A percentile compares a stretch with the other conserved stretches of the same genome.
Evolutionary conservation across 768 basidiomycete genomes (phyloP).

Genomic region (Kwoniella newhampshirensis): DNA sequence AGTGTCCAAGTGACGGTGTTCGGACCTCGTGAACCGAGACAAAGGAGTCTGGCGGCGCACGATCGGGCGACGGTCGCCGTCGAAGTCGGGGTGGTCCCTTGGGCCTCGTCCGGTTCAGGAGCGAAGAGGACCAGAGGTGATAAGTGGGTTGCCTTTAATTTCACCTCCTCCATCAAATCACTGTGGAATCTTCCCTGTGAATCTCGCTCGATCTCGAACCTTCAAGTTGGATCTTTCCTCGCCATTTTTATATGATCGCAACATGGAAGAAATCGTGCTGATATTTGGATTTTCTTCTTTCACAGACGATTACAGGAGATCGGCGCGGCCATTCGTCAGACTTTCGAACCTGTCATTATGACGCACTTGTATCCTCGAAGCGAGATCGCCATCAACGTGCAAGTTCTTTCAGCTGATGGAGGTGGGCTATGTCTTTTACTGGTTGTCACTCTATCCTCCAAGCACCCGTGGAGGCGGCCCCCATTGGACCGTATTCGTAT

Average conservation of each 20-base stretch:
- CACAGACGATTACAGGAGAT: constrained; percentile 81
- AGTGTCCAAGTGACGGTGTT: constrained; percentile 83
- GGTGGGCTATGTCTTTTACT: constrained; percentile 44
- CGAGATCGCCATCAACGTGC: constrained; percentile 89
- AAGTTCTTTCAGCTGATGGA: constrained; percentile 91
- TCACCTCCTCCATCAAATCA: neutral
- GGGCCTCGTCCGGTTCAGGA: constrained; percentile 71
- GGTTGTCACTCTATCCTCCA: too few species aligned
- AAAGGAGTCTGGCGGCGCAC: constrained; percentile 74
- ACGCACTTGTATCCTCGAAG: constrained; percentile 87
- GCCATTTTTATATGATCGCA: neutral
- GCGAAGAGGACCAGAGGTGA: constrained; percentile 75
- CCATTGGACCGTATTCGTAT: neutral
- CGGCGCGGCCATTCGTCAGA: constrained; percentile 80
- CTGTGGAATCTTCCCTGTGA: too few species aligned
- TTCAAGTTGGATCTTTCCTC: too few species aligned
- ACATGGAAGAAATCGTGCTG: neutral
- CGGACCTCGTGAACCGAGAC: constrained; percentile 85
- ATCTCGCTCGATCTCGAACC: too few species aligned
- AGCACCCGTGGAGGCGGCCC: too few species aligned
- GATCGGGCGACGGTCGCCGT: constrained; percentile 88
- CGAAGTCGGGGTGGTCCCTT: constrained; percentile 80
- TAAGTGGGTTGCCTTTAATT: constrained; percentile 85
- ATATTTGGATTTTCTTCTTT: neutral
- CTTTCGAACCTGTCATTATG: constrained; percentile 93